phyloP scores from a whole-genome alignment of 2,329 filamentous ascomycete genomes.

The Lachnum nothofagi region DNA sequence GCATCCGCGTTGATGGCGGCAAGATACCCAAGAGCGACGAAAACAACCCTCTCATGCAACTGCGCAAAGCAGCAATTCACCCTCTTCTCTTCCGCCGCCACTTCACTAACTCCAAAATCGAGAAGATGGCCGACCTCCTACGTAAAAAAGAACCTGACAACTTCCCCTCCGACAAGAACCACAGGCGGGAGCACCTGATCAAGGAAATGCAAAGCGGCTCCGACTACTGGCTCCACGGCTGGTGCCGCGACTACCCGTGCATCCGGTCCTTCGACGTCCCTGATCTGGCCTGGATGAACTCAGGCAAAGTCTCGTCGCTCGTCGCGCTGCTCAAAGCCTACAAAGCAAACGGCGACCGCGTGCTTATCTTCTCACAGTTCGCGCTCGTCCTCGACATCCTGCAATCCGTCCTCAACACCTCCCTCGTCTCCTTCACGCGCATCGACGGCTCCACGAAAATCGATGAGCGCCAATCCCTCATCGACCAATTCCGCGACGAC shows the following conservation, averaged over 20 bases:
- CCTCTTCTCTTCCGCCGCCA: conserved; percentile 79
- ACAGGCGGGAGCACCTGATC: conserved; percentile 47
- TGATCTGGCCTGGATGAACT: conserved; percentile 51
- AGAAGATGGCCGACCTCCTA: conserved; percentile 72
- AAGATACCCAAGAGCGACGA: conserved; percentile 46
- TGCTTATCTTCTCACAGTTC: conserved; percentile 90
- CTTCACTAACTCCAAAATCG: conserved; percentile 69
- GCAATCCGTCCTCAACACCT: conserved; percentile 69
- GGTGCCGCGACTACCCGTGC: conserved; percentile 54
- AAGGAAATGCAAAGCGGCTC: conserved; percentile 54
- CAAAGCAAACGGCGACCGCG: conserved; percentile 74
- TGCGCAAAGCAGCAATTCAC: conserved; percentile 89
- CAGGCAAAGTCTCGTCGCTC: conserved; percentile 82
- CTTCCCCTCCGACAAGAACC: conserved; percentile 41
- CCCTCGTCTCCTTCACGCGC: conserved; percentile 72
- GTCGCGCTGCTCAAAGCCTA: conserved; percentile 69
- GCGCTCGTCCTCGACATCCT: conserved; percentile 87
- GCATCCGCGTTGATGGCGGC: conserved; percentile 50
- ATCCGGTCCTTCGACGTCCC: conserved; percentile 54
- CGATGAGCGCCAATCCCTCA: conserved; percentile 75
- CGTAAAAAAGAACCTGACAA: conserved; percentile 60
- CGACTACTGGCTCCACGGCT: conserved; percentile 61
- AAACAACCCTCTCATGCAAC: conserved; percentile 78
- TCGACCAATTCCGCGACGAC: conserved; percentile 79
- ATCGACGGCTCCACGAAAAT: conserved; percentile 82